Conservation (phyloP, 1,284 basidiomycete species). For the Rugosomyces carneus region DNA sequence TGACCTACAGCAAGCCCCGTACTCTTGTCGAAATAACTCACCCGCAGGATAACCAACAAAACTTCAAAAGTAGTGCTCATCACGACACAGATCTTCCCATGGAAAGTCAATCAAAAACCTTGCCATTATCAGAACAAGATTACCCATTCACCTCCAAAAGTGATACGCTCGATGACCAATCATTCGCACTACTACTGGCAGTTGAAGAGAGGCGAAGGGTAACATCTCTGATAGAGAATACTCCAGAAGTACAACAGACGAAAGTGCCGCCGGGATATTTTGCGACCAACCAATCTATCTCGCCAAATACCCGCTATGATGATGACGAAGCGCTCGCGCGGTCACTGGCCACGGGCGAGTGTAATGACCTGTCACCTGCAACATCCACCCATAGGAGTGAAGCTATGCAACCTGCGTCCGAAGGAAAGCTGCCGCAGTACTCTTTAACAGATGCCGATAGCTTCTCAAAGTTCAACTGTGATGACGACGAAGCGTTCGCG, state of each 20-base stretch:
- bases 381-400: background rate
- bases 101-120: background rate
- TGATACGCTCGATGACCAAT: background rate
- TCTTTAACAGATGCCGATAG: background rate
- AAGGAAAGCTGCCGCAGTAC: background rate
- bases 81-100: background rate
- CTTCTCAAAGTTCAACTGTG: background rate
- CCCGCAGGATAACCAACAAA: background rate
- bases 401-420: background rate
- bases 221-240: background rate
- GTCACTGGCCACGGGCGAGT: background rate
- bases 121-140: background rate
- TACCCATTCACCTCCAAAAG: too few relatives aligned
- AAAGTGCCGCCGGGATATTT: background rate
- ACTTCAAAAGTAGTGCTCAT: background rate
- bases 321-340: conserved; percentile 24
- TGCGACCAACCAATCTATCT: background rate
- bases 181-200: background rate
- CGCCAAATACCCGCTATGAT: background rate
- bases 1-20: background rate
- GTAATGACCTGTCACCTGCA: background rate
- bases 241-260: background rate
- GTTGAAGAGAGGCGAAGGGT: background rate
- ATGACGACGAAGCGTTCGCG: background rate
- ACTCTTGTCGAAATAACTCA: background rate